Conservation (phyloP, 2,329 filamentous ascomycete genomes). For the Aspergillus vadensis region DNA sequence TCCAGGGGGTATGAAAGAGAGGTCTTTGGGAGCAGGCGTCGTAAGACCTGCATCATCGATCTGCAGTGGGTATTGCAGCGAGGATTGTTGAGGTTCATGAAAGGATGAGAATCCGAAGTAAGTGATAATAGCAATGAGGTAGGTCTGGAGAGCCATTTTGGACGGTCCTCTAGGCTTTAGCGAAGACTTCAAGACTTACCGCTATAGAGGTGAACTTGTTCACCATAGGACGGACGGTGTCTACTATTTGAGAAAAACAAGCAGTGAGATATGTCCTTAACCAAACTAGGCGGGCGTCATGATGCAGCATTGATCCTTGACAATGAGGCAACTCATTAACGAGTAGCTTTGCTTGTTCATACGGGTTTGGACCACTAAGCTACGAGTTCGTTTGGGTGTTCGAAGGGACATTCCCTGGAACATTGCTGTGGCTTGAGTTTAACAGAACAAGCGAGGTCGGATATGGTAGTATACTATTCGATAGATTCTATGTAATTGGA, state of each 20-base stretch:
- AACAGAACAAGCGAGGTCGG: neutral
- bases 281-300: neutral
- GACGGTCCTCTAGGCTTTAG: neutral
- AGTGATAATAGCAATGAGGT: constrained; percentile 4
- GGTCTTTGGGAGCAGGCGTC: neutral
- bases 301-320: neutral
- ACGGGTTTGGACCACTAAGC: neutral
- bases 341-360: neutral
- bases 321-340: neutral
- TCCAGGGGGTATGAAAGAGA: constrained; percentile 1
- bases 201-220: no score
- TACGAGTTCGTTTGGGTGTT: neutral
- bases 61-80: neutral
- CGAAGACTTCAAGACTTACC: neutral
- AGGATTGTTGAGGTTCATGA: neutral
- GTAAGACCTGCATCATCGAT: no score
- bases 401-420: neutral
- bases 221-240: neutral
- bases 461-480: neutral
- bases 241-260: neutral
- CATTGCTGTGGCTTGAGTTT: neutral
- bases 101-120: constrained; percentile 3
- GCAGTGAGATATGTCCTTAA: neutral
- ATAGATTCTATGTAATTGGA: neutral
- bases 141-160: constrained; percentile 11